Evolutionary conservation across 345 rosid genomes (phyloP).

Genomic region (Psidium guajava): DNA sequence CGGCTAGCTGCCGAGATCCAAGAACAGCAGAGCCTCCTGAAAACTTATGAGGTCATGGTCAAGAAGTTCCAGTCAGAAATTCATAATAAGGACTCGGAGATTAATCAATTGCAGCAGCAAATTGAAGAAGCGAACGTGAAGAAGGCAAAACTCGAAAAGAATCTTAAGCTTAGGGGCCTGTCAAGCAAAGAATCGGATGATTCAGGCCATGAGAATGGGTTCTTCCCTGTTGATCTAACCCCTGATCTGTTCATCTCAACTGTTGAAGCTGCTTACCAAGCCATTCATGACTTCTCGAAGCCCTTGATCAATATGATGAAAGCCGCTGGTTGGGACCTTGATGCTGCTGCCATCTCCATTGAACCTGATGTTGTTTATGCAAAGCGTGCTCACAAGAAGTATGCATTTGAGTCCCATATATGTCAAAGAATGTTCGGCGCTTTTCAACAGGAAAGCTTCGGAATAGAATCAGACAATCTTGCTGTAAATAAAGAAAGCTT

Average conservation of each 20-base stretch:
- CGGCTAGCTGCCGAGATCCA: slow-evolving; percentile 18
- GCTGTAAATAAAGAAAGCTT: slow-evolving; percentile 7
- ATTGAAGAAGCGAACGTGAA: slow-evolving; percentile 9
- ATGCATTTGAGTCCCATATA: slow-evolving; percentile 14
- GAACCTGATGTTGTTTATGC: slow-evolving; percentile 13
- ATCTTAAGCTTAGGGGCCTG: slow-evolving; percentile 14
- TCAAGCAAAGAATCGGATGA: slow-evolving; percentile 10
- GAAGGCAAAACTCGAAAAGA: slow-evolving; percentile 14
- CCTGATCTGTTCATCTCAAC: slow-evolving; percentile 8
- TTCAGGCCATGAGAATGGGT: slow-evolving; percentile 3
- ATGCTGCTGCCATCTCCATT: slow-evolving; percentile 16
- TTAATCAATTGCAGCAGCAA: slow-evolving; percentile 9
- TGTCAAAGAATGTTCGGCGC: slow-evolving; percentile 15
- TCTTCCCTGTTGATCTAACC: slow-evolving; percentile 11
- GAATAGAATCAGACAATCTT: slow-evolving; percentile 4
- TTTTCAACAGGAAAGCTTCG: slow-evolving; percentile 14
- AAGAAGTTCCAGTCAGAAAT: slow-evolving; percentile 16
- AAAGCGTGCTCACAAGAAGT: slow-evolving; percentile 18
- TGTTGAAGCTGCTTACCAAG: slow-evolving; percentile 9
- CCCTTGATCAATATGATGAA: slow-evolving; percentile 18
- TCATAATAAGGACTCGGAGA: slow-evolving; percentile 11
- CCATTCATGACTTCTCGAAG: slow-evolving; percentile 17
- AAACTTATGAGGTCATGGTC: slow-evolving; percentile 15
- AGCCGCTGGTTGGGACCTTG: slow-evolving; percentile 19
- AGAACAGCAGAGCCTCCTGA: slow-evolving; percentile 16